These are phyloP conservation scores for Exophiala lecanii-corni DNA, from an alignment of 2,329 filamentous ascomycete genomes.

Conservation along the genomic window DNA sequence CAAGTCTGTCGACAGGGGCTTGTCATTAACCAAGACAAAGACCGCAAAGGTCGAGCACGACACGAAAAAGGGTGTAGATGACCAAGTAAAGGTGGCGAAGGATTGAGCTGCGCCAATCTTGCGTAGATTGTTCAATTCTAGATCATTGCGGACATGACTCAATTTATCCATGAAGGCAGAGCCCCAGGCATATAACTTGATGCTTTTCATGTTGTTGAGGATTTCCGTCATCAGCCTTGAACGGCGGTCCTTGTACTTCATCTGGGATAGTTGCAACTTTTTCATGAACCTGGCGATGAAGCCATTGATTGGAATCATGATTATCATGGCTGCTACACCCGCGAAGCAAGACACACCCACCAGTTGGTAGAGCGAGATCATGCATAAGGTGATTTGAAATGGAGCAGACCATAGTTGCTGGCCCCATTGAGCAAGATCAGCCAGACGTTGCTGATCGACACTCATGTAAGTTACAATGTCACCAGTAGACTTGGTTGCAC, in stretches of 20 bases:
- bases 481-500: constrained; percentile 82
- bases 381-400: constrained; percentile 92
- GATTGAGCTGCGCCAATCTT: constrained; percentile 95
- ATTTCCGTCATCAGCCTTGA: constrained; percentile 96
- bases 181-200: constrained; percentile 98
- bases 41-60: constrained; percentile 95
- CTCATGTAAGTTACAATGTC: constrained; percentile 99
- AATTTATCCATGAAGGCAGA: constrained; percentile 96
- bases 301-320: constrained; percentile 96
- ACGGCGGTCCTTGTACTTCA: constrained; percentile 97
- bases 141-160: constrained; percentile 91
- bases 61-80: constrained; percentile 92
- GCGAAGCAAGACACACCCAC: constrained; percentile 94
- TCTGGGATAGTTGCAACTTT: constrained; percentile 87
- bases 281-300: constrained; percentile 91
- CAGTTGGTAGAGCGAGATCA: constrained; percentile 92
- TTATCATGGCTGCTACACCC: constrained; percentile 87
- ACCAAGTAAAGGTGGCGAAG: constrained; percentile 97
- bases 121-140: constrained; percentile 88
- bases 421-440: constrained; percentile 91
- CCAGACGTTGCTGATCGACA: constrained; percentile 89
- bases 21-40: constrained; percentile 78
- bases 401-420: constrained; percentile 96
- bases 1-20: constrained; percentile 84
- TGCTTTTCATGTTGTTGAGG: constrained; percentile 98